Base-by-base conservation (phyloP, 2,329 filamentous ascomycete species). In the Fusarium temperatum region DNA sequence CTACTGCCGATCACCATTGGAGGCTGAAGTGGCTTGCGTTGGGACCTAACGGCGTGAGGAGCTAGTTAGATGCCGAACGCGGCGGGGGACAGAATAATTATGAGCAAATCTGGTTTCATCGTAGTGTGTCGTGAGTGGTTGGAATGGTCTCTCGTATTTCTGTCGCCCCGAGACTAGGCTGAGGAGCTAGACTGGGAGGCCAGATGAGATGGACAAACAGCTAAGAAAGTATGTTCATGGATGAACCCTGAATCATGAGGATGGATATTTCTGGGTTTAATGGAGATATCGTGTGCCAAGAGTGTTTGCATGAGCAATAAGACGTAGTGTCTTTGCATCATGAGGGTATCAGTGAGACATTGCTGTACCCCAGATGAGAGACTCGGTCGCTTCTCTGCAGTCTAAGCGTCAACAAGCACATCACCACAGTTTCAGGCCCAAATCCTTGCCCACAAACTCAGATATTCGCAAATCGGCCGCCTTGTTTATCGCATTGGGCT, bases 1-100 rank as follows among this genome's bases (percentile, higher is more conserved):
- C 22, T n/a, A 56, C 51, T 59, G 59, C 32, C 59, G 66, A 70
- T 70, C 67, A 26, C 24, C 18, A n/a, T 35, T 39, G 26, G 58
- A 48, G 42, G 22, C 28, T 30, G 8, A 18, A 36, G n/a, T 53
- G 51, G 58, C 65, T 58, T 55, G 26, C 13, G 57, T 11, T 65
- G 18, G 15, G n/a, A 8, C 32, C 15, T 38, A 54, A 45, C 57
- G 47, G 57, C 32, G 57, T 53, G 39, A 50, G 8, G 32, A 39
- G 20, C 39, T 45, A 65, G n/a, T 8, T 15, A 24, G 12, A 22
- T 39, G 47, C 45, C 62, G 44, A 14, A 11, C 32, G 1, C 38
- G 18, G 30, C 8, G 17, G 36, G 11, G 30, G 48, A 41, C 15
- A 32, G 14, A 41, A 62, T 44, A 15, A 20, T 12, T 15, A 35